A percentile compares a stretch with the other conserved stretches of the same genome.
Conservation (phyloP, 805 yeast species). For the Kluyveromyces lactis region DNA sequence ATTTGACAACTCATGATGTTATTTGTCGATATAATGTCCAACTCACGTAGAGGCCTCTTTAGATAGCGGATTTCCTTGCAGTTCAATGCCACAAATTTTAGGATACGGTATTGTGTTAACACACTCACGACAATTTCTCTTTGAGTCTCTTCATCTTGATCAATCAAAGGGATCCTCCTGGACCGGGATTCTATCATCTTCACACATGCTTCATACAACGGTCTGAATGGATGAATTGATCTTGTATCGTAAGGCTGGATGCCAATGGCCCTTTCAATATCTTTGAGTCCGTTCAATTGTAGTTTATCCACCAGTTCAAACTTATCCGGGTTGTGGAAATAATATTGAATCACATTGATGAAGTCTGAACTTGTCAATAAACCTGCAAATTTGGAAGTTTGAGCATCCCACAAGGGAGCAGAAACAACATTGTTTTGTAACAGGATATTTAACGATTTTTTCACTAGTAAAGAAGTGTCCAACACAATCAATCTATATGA, state of each 20-base stretch:
- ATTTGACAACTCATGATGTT: conserved; percentile 71
- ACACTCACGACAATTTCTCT: conserved; percentile 94
- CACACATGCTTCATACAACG: conserved; percentile 86
- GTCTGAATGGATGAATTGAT: conserved; percentile 83
- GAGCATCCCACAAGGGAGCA: conserved; percentile 94
- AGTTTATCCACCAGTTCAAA: conserved; percentile 80
- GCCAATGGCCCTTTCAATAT: conserved; percentile 80
- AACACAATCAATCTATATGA: conserved; percentile 86
- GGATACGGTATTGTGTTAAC: conserved; percentile 89
- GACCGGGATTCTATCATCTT: conserved; percentile 85
- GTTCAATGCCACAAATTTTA: conserved; percentile 91
- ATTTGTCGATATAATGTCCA: conserved; percentile 52
- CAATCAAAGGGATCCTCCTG: conserved; percentile 89
- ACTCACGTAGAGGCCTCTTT: conserved; percentile 61
- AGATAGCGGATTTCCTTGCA: conserved; percentile 89
- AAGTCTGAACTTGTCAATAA: conserved; percentile 86
- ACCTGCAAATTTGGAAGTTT: conserved; percentile 87
- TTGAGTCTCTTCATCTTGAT: conserved; percentile 84
- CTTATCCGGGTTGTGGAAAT: conserved; percentile 80
- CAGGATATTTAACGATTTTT: conserved; percentile 81
- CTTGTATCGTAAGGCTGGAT: conserved; percentile 79
- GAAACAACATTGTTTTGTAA: conserved; percentile 91
- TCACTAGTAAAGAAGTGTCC: conserved; percentile 84
- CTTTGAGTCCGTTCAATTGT: conserved; percentile 76
- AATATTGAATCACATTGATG: conserved; percentile 90